Evolutionary conservation across 495 filamentous ascomycete species (phyloP).

Genomic region (Aspergillus hancockii): DNA sequence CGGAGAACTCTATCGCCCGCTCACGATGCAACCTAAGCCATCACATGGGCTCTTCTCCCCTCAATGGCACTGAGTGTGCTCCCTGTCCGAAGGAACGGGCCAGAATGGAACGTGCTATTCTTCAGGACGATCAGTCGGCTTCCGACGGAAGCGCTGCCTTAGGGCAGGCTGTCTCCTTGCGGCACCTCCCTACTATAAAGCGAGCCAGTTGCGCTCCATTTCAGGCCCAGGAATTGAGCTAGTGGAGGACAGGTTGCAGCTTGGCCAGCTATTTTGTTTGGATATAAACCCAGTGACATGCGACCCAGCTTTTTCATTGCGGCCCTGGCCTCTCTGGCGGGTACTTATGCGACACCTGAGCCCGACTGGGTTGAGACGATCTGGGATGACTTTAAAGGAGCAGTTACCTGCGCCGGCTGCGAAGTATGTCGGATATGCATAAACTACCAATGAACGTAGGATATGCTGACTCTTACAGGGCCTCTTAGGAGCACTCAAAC

Average conservation of each 20-base stretch:
- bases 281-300: not conserved
- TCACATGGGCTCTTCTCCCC: not conserved
- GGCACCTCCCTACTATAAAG: not conserved
- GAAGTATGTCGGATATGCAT: constrained; percentile 26
- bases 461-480: constrained; percentile 22
- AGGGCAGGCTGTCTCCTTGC: not conserved
- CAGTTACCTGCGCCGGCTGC: constrained; percentile 46
- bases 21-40: not conserved
- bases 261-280: not conserved
- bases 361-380: constrained; percentile 22
- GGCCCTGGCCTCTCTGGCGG: not conserved
- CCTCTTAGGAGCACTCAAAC: constrained; percentile 47
- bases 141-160: not conserved
- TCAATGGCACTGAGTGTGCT: not conserved
- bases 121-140: not conserved
- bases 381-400: constrained; percentile 43
- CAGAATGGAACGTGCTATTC: not conserved
- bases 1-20: not conserved
- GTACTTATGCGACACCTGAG: not conserved
- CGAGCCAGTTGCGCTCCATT: not conserved
- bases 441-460: not conserved
- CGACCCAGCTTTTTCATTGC: constrained; percentile 1
- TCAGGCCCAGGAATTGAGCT: not conserved
- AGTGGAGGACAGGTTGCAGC: not conserved
- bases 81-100: not conserved